Evolutionary conservation across 139 green algal species (phyloP).

Genomic region (Chlamydomonas asymmetrica): DNA sequence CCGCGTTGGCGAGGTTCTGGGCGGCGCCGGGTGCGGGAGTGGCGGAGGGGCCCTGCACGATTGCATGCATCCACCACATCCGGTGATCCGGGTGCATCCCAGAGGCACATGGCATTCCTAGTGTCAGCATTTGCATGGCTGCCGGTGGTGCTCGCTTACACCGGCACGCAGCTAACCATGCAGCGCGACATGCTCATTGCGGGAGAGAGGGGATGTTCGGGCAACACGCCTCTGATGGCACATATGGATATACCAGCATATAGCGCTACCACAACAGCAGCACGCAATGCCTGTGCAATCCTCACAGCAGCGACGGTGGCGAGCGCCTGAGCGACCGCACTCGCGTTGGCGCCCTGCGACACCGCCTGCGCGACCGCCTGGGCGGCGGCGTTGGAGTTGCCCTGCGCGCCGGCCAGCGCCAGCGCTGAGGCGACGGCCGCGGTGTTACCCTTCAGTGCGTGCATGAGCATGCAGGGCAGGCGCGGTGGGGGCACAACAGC

Average conservation of each 20-base stretch:
- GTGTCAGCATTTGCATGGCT: neutral
- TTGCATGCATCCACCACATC: neutral
- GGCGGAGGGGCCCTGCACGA: neutral
- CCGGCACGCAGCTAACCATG: neutral
- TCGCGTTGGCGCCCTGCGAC: slow-evolving; percentile 17
- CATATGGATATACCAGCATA: neutral
- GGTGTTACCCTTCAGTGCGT: slow-evolving; percentile 16
- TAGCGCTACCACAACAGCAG: neutral
- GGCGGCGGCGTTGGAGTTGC: slow-evolving; percentile 7
- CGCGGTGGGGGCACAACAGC: neutral
- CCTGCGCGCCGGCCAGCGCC: slow-evolving; percentile 10
- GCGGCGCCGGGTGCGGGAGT: neutral
- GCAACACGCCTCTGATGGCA: neutral
- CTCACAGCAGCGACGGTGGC: neutral
- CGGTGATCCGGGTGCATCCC: neutral
- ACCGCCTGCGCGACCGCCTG: slow-evolving; percentile 27
- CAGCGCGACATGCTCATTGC: neutral
- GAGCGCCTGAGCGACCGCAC: neutral
- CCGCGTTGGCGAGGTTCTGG: slow-evolving; percentile 15
- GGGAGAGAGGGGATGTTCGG: neutral
- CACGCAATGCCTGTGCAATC: neutral
- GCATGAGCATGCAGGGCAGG: neutral
- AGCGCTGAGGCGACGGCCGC: slow-evolving; percentile 1
- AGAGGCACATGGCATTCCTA: neutral
- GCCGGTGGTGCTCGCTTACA: neutral